A percentile compares a stretch with the other conserved stretches of the same genome.
phyloP scores from a whole-genome alignment of 1,284 basidiomycete species.

The Anthracocystis panici-leucophaei region DNA sequence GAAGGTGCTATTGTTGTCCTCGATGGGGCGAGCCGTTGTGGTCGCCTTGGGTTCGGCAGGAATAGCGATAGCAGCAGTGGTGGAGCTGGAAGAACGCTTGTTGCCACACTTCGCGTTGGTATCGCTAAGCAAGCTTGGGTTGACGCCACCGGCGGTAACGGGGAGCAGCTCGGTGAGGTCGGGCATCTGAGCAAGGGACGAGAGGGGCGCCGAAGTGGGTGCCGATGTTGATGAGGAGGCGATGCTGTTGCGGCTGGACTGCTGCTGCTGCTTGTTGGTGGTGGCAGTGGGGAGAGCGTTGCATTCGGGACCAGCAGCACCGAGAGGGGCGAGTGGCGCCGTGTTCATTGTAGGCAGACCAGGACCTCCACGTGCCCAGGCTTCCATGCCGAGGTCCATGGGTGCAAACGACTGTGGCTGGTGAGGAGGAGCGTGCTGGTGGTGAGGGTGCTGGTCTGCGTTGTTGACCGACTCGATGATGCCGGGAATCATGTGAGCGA shows the following conservation, averaged over 20 bases:
- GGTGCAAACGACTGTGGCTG: slow-evolving; percentile 36
- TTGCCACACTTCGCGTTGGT: slow-evolving; percentile 7
- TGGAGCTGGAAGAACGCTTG: slow-evolving; percentile 11
- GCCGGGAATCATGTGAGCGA: slow-evolving; percentile 54
- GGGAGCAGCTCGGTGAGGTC: slow-evolving; percentile 36
- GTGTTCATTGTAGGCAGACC: slow-evolving; percentile 15
- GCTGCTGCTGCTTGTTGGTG: slow-evolving; percentile 25
- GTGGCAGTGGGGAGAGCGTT: neutral
- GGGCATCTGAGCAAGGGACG: slow-evolving; percentile 28
- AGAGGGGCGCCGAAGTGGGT: slow-evolving; percentile 16
- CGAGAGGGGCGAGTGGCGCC: slow-evolving; percentile 17
- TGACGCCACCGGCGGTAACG: slow-evolving; percentile 31
- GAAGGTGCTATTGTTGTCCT: slow-evolving; percentile 45
- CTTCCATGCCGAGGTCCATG: slow-evolving; percentile 45
- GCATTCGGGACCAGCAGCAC: slow-evolving; percentile 3
- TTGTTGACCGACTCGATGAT: slow-evolving; percentile 49
- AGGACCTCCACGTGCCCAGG: slow-evolving; percentile 31
- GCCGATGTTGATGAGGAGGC: neutral
- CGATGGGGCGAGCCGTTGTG: slow-evolving; percentile 33
- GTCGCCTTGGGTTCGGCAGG: slow-evolving; percentile 29
- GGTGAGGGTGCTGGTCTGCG: slow-evolving; percentile 10
- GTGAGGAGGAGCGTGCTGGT: slow-evolving; percentile 29
- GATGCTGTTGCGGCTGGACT: slow-evolving; percentile 13
- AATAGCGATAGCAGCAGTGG: slow-evolving; percentile 20
- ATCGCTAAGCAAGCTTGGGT: slow-evolving; percentile 43